These are phyloP conservation scores for Diaporthe ilicicola DNA, from an alignment of 2,329 filamentous ascomycete species.

Conservation along the genomic window DNA sequence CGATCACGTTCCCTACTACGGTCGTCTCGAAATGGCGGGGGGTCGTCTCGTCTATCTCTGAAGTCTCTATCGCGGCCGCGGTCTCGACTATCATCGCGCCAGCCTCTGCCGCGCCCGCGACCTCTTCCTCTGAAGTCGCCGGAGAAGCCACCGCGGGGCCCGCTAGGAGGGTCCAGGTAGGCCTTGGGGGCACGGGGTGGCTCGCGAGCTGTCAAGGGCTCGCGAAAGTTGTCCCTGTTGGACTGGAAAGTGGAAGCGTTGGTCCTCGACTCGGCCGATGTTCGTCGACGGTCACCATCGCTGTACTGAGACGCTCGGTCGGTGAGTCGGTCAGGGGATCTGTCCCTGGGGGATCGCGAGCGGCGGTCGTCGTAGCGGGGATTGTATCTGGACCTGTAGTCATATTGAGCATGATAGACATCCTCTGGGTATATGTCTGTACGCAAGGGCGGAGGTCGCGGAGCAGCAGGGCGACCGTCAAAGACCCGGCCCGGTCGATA, in stretches of 20 bases:
- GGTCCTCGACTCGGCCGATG: constrained; percentile 64
- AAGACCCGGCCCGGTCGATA: constrained; percentile 32
- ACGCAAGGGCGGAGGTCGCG: constrained; percentile 30
- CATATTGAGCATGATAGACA: constrained; percentile 40
- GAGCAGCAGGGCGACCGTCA: constrained; percentile 23
- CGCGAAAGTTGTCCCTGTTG: constrained; percentile 66
- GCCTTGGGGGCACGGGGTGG: constrained; percentile 85
- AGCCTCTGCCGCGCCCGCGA: constrained; percentile 61
- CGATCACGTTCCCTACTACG: constrained; percentile 66
- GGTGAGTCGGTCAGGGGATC: constrained; percentile 72
- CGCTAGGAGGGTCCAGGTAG: constrained; percentile 73
- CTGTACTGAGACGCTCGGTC: constrained; percentile 63
- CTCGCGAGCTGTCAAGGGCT: constrained; percentile 67
- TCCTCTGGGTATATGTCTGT: constrained; percentile 31
- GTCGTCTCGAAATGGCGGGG: constrained; percentile 63
- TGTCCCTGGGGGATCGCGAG: constrained; percentile 72
- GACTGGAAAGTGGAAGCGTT: constrained; percentile 69
- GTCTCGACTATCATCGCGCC: constrained; percentile 71
- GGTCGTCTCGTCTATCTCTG: constrained; percentile 60
- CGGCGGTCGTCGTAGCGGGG: constrained; percentile 70
- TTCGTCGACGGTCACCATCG: constrained; percentile 75
- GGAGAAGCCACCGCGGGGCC: constrained; percentile 72
- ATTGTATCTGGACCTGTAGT: constrained; percentile 61
- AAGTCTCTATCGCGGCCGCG: constrained; percentile 69
- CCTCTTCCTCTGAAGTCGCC: constrained; percentile 71